phyloP scores from a whole-genome alignment of 495 filamentous ascomycete species.

The Daldinia bambusicola region DNA sequence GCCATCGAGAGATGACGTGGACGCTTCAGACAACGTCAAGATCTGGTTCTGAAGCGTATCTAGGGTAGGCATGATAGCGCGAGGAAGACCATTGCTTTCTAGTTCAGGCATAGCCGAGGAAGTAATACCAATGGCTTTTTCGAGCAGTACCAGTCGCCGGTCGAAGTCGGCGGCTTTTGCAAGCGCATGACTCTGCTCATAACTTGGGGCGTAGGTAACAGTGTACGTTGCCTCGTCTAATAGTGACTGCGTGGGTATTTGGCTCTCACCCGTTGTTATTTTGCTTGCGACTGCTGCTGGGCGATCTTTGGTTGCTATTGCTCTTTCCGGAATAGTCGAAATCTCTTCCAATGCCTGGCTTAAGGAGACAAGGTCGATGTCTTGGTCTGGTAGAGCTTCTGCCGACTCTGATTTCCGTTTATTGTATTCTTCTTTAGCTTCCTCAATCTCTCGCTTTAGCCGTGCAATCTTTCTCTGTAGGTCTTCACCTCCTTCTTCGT shows the following conservation, averaged over 20 bases:
- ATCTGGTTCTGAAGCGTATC: conserved; percentile 80
- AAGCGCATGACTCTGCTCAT: conserved; percentile 72
- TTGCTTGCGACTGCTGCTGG: conserved; percentile 32
- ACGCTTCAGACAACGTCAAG: conserved; percentile 69
- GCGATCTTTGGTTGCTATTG: conserved; percentile 44
- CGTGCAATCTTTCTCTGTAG: conserved; percentile 80
- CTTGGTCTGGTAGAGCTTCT: conserved; percentile 45
- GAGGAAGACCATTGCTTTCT: conserved; percentile 64
- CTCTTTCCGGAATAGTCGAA: conserved; percentile 51
- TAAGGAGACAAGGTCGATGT: conserved; percentile 64
- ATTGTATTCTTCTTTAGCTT: conserved; percentile 74
- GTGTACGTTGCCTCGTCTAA: conserved; percentile 59
- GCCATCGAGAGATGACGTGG: conserved; percentile 74
- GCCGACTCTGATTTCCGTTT: conserved; percentile 57
- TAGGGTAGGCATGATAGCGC: conserved; percentile 80
- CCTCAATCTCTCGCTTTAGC: conserved; percentile 79
- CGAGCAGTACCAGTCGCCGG: conserved; percentile 76
- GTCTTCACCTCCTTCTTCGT: conserved; percentile 74
- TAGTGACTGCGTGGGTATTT: conserved; percentile 9
- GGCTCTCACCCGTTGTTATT: conserved; percentile 29
- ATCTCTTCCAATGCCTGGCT: conserved; percentile 72
- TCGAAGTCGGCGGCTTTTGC: conserved; percentile 90
- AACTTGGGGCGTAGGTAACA: conserved; percentile 65
- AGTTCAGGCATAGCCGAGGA: conserved; percentile 72
- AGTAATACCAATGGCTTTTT: conserved; percentile 82